Base-by-base conservation (phyloP, 768 basidiomycete genomes). In the Rhodotorula graminis region DNA sequence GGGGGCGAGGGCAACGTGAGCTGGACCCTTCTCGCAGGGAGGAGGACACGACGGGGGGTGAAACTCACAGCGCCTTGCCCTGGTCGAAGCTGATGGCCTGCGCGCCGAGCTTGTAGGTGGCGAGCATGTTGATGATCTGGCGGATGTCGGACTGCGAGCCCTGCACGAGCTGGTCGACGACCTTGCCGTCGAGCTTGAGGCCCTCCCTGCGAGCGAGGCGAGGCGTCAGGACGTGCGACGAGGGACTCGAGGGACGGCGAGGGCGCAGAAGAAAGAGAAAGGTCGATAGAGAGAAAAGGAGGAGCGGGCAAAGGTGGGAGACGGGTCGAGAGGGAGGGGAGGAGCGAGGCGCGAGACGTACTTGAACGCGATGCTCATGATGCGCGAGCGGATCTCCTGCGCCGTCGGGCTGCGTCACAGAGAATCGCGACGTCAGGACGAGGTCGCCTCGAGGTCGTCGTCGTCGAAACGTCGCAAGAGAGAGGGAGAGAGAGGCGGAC, bases 111-210 rank as follows among this genome's bases (percentile, higher is more conserved):
- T 89, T 93, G 91, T 93, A 98, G 0, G 95, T 98, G 10, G 96
- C 95, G 21, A 99, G 84, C 93, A 99, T 97, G 80, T 97, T 98
- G 71, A 99, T 82, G 29, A 98, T 92, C 80, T 95, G 95, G 7
- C 96, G 90, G 69, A 99, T 95, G 81, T 99, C 96, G 3, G 94
- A 95, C 77, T 96, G 91, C 4, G 93, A 85, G 10, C 95, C 91
- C 3, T 83, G 81, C 68, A 98, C 87, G 46, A 99, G 89, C 80
- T 96, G 91, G 78, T 99, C 96, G 47, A 98, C 81, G 55, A 94
- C 95, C 69, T 91, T 91, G 0, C 88, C 87, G 0, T 91, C 90
- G n/a, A 97, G 83, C 80, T 91, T 90, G 87, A 99, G 86, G 76
- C 91, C 91, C 81, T 99, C 96, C 81, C 92, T 94, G 72, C 14